Evolutionary conservation across 345 rosid species (phyloP).

Genomic region (Raphanus sativus): DNA sequence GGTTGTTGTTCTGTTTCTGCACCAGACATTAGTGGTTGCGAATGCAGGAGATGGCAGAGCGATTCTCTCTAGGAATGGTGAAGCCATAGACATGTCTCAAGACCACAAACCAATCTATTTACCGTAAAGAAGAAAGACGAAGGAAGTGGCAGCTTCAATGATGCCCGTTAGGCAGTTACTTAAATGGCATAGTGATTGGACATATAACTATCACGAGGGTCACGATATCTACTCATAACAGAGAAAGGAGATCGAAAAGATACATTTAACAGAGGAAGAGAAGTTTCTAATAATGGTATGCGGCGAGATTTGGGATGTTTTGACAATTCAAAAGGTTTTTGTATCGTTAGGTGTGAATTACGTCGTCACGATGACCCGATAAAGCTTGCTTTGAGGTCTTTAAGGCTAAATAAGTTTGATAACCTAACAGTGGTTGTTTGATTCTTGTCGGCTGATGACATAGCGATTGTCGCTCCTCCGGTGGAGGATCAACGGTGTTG

Average conservation of each 20-base stretch:
- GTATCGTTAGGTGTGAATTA: conserved; percentile 44
- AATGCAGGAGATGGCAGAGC: conserved; percentile 87
- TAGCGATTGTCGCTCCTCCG: too few relatives aligned
- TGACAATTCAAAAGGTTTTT: too few relatives aligned
- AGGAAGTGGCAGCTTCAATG: conserved; percentile 56
- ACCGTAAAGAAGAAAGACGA: conserved; percentile 71
- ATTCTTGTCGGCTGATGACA: too few relatives aligned
- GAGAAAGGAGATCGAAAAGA: conserved; percentile 67
- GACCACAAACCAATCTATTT: conserved; percentile 66
- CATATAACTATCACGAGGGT: conserved; percentile 58
- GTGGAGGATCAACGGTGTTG: too few relatives aligned
- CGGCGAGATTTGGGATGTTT: conserved; percentile 57
- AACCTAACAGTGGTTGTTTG: too few relatives aligned
- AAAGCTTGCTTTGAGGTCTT: too few relatives aligned
- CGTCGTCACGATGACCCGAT: conserved; percentile 71
- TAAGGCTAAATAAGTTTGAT: too few relatives aligned
- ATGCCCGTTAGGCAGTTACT: conserved; percentile 49
- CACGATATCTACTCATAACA: conserved; percentile 69
- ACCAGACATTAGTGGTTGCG: conserved; percentile 72
- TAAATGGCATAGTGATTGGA: conserved; percentile 86
- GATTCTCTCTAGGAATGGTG: conserved; percentile 72
- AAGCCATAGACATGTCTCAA: conserved; percentile 73
- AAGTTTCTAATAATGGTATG: conserved; percentile 82
- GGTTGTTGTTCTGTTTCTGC: neutral
- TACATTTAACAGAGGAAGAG: conserved; percentile 61